Evolutionary conservation across 2,329 filamentous ascomycete species (phyloP).

Genomic region (Aspergillus japonicus): DNA sequence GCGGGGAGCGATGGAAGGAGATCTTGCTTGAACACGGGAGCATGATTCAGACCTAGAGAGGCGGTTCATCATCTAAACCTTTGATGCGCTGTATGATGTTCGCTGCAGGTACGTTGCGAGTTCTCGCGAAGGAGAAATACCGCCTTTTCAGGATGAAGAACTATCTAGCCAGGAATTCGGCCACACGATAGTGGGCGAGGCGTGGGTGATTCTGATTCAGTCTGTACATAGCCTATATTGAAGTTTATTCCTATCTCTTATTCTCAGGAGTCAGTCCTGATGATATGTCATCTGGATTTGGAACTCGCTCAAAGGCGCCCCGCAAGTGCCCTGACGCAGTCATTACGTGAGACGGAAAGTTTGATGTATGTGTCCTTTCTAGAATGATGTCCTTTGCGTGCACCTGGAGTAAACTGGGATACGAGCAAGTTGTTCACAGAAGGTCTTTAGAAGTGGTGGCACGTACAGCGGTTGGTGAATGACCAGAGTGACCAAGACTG

Average conservation of each 20-base stretch:
- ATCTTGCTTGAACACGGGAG: not conserved
- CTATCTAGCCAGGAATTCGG: not conserved
- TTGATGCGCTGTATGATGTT: not conserved
- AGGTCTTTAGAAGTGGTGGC: not conserved
- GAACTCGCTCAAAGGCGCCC: not conserved
- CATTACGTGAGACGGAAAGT: not conserved
- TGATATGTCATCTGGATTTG: not conserved
- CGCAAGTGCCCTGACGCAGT: not conserved
- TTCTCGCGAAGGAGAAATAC: no score
- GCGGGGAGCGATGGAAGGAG: not conserved
- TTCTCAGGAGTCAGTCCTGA: not conserved
- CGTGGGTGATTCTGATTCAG: not conserved
- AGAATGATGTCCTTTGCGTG: not conserved
- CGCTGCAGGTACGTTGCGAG: not conserved
- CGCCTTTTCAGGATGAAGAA: no score
- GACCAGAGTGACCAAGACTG: not conserved
- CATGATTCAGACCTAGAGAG: not conserved
- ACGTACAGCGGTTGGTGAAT: not conserved
- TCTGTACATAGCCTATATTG: conserved; percentile 3
- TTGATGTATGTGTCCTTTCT: not conserved
- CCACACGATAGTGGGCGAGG: not conserved
- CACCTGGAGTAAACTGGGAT: not conserved
- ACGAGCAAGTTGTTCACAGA: not conserved
- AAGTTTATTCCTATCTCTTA: not conserved
- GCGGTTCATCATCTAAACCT: not conserved